Percentiles rank a stretch among this genome's conserved stretches.
Conservation (phyloP, 169 alveolate genomes). For the Eimeria falciformis region DNA sequence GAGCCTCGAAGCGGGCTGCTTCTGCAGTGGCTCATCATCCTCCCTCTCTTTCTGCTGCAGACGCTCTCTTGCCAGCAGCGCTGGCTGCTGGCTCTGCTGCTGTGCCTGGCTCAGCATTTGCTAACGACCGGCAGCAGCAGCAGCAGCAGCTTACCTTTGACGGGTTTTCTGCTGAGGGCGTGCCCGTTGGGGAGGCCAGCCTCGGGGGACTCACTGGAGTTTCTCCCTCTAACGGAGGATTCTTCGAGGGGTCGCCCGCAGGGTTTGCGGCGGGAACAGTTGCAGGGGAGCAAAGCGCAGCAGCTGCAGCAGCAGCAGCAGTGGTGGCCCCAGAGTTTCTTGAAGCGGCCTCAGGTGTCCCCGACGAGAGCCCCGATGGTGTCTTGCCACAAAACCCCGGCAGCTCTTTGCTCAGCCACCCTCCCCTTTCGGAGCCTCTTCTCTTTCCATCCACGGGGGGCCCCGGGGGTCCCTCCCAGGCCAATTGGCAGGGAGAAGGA, state of each 20-base stretch:
- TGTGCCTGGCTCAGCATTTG: background rate
- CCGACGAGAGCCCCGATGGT: slow-evolving; percentile 2
- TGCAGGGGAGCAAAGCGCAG: background rate
- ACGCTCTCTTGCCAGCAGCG: slow-evolving; percentile 19
- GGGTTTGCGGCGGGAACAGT: slow-evolving; percentile 24
- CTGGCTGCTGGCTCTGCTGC: slow-evolving; percentile 11
- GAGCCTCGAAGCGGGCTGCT: slow-evolving; percentile 32
- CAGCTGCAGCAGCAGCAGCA: slow-evolving; percentile 17
- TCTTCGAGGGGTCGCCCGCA: too few species aligned
- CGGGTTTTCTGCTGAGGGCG: background rate
- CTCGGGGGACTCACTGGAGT: slow-evolving; percentile 34
- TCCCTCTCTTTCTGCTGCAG: background rate
- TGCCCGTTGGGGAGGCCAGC: too few species aligned
- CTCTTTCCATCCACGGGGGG: slow-evolving; percentile 41
- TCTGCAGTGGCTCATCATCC: background rate
- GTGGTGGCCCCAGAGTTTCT: background rate
- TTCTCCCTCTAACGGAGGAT: background rate
- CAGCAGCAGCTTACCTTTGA: background rate
- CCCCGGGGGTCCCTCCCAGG: background rate
- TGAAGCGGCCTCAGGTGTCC: background rate
- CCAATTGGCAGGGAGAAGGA: slow-evolving; percentile 44
- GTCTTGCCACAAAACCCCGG: background rate
- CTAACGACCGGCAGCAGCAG: background rate
- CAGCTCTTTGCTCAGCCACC: background rate
- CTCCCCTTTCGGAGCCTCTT: slow-evolving; percentile 19